A percentile compares a stretch with the other conserved stretches of the same genome.
phyloP scores from a whole-genome alignment of 2,329 filamentous ascomycete genomes.

The Monosporascus cannonballus region DNA sequence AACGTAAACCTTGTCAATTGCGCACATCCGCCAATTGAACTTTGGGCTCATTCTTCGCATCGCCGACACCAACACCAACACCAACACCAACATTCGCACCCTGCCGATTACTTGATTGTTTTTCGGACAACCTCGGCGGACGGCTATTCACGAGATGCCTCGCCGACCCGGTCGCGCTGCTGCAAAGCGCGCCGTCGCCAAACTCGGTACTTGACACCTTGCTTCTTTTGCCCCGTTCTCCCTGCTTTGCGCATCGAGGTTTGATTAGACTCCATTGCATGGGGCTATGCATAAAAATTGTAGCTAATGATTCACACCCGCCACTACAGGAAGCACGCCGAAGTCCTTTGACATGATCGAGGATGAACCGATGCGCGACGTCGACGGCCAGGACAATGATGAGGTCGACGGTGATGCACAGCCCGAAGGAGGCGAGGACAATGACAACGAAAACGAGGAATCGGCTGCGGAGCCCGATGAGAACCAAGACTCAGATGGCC shows the following conservation, averaged over 20 bases:
- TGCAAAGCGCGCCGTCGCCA: slow-evolving; percentile 36
- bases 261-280: too few relatives aligned
- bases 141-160: slow-evolving; percentile 17
- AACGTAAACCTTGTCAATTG: not conserved
- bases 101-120: too few relatives aligned
- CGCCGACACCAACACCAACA: not conserved
- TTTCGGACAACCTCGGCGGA: too few relatives aligned
- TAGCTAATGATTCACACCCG: slow-evolving; percentile 1
- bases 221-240: not conserved
- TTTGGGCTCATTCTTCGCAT: not conserved
- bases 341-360: slow-evolving; percentile 42
- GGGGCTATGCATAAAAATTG: too few relatives aligned
- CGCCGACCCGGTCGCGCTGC: slow-evolving; percentile 37
- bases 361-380: slow-evolving; percentile 46
- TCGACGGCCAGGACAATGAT: slow-evolving; percentile 33
- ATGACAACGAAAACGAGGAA: slow-evolving; percentile 36
- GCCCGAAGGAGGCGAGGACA: slow-evolving; percentile 33
- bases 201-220: slow-evolving; percentile 29
- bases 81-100: too few relatives aligned
- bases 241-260: not conserved
- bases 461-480: slow-evolving; percentile 26
- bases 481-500: slow-evolving; percentile 28
- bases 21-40: not conserved
- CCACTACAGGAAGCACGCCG: slow-evolving; percentile 39
- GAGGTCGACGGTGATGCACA: slow-evolving; percentile 19